phyloP scores from a whole-genome alignment of 306 rosid species.

The Styphnolobium japonicum region DNA sequence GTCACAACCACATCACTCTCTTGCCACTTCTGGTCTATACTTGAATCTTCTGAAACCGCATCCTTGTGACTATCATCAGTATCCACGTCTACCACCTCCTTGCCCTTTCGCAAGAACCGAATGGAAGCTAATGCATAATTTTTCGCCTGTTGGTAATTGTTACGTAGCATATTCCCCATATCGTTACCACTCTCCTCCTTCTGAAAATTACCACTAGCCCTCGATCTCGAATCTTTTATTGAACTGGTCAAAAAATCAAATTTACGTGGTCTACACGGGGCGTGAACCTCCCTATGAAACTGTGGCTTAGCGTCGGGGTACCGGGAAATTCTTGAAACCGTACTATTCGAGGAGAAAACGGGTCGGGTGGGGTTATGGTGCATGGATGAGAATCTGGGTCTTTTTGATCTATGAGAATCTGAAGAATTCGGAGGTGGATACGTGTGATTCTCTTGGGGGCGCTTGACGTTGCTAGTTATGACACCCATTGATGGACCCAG shows the following conservation, averaged over 20 bases:
- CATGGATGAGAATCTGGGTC: conserved; percentile 30
- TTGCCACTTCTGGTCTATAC: conserved; percentile 31
- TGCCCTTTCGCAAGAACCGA: conserved; percentile 29
- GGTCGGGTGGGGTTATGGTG: conserved; percentile 30
- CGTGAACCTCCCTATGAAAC: conserved; percentile 54
- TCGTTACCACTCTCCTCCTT: conserved; percentile 2
- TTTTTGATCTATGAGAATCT: conserved; percentile 44
- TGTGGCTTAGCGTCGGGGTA: conserved; percentile 56
- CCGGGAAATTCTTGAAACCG: conserved; percentile 54
- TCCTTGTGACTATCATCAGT: conserved; percentile 29
- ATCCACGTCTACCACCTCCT: conserved; percentile 50
- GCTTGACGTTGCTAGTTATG: conserved; percentile 62
- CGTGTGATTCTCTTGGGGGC: conserved; percentile 49
- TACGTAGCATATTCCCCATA: conserved; percentile 17
- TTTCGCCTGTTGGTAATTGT: conserved; percentile 28
- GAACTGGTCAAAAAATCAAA: conserved; percentile 24
- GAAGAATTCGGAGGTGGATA: conserved; percentile 37
- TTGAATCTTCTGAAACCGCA: conserved; percentile 56
- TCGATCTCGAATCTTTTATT: not conserved
- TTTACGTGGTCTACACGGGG: conserved; percentile 55
- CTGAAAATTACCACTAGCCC: not conserved
- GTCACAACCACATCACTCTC: conserved; percentile 35
- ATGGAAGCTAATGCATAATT: conserved; percentile 35
- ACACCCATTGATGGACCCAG: conserved; percentile 57
- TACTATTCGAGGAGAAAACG: conserved; percentile 33